These are phyloP conservation scores for Cajanus cajan DNA, from an alignment of 306 rosid species.

Conservation along the genomic window DNA sequence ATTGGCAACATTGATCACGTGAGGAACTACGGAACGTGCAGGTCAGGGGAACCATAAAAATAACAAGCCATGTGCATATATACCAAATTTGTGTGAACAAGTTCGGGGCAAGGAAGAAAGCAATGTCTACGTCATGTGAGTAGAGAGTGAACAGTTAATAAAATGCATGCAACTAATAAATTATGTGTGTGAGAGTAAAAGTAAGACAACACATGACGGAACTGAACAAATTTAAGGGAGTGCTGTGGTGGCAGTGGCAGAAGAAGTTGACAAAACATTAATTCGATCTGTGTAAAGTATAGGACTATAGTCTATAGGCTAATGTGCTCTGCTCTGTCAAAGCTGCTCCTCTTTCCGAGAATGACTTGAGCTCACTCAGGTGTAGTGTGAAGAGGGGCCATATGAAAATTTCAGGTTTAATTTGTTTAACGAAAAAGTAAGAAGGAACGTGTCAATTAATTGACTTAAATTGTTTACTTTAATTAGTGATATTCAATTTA, in stretches of 20 bases:
- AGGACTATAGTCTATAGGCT: background rate
- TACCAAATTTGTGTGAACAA: conserved; percentile 9
- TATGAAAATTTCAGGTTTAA: background rate
- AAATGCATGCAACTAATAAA: background rate
- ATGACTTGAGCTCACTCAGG: background rate
- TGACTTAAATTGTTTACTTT: no score
- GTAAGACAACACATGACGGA: conserved; percentile 1
- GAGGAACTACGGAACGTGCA: conserved; percentile 22
- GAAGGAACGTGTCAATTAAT: background rate
- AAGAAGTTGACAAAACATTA: conserved; percentile 31
- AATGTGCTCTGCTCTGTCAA: background rate
- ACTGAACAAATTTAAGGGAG: background rate
- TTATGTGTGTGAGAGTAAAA: background rate
- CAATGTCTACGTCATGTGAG: conserved; percentile 22
- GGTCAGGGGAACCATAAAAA: conserved; percentile 20
- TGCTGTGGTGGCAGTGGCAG: conserved; percentile 28
- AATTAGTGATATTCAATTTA: no score
- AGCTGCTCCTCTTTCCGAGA: conserved; percentile 2
- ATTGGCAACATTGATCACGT: conserved; percentile 22
- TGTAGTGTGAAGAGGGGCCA: background rate
- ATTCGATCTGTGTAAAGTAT: background rate
- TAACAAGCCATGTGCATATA: conserved; percentile 16
- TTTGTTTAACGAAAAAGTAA: background rate
- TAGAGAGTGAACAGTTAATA: background rate
- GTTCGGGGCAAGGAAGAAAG: background rate